These are phyloP conservation scores for Dioscorea cayenensis DNA, from an alignment of 116 monocot species.

Conservation along the genomic window DNA sequence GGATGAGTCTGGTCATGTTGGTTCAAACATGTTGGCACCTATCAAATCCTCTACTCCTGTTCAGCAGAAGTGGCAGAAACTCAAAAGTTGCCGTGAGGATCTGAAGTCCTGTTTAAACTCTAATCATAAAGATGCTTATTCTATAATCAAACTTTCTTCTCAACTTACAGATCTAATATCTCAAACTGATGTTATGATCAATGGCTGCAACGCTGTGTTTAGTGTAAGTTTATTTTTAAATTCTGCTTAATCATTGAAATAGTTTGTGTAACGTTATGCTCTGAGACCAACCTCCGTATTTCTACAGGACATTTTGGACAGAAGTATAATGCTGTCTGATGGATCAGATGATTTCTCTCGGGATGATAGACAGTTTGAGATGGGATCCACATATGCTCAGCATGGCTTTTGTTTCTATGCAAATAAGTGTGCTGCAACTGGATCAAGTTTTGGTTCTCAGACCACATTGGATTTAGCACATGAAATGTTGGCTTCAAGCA, in stretches of 20 bases:
- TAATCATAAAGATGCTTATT: constrained; percentile 21
- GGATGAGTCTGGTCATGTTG: constrained; percentile 77
- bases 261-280: too few species aligned
- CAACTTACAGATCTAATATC: constrained; percentile 56
- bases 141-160: constrained; percentile 35
- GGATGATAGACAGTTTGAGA: constrained; percentile 51
- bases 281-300: too few species aligned
- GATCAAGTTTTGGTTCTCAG: constrained; percentile 22
- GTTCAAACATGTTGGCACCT: constrained; percentile 24
- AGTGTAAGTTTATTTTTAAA: constrained; percentile 31
- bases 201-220: constrained; percentile 26
- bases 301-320: constrained; percentile 56
- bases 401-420: constrained; percentile 65
- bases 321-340: constrained; percentile 19
- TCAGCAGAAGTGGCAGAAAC: constrained; percentile 60
- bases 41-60: constrained; percentile 16
- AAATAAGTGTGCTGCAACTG: constrained; percentile 17
- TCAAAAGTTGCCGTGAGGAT: constrained; percentile 35
- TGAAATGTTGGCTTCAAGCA: constrained; percentile 56
- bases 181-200: constrained; percentile 65
- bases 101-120: constrained; percentile 25
- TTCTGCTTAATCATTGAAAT: not conserved
- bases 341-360: constrained; percentile 47
- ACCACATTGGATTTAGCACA: constrained; percentile 27
- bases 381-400: constrained; percentile 62